Percentiles rank a stretch among this genome's conserved stretches.
phyloP scores from a whole-genome alignment of 345 rosid species.

The Hypericum androsaemum region DNA sequence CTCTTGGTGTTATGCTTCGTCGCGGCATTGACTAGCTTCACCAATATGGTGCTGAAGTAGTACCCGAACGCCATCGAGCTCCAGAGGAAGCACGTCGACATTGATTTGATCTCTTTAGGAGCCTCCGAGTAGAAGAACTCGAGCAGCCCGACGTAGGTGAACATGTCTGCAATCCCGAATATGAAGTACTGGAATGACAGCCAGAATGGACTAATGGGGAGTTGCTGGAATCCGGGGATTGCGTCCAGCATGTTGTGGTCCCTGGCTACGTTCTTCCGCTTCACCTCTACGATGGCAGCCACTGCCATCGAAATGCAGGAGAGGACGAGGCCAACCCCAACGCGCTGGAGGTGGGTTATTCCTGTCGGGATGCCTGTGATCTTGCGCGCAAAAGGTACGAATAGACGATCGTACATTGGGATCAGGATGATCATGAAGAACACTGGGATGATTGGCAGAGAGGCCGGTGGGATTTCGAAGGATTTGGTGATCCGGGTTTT shows the following conservation, averaged over 20 bases:
- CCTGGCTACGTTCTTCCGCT: constrained; percentile 38
- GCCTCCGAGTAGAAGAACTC: constrained; percentile 59
- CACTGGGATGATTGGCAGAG: constrained; percentile 42
- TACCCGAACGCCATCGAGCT: constrained; percentile 47
- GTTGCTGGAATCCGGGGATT: constrained; percentile 25
- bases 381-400: constrained; percentile 32
- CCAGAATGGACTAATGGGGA: constrained; percentile 48
- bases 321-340: constrained; percentile 44
- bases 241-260: constrained; percentile 42
- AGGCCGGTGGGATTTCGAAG: constrained; percentile 43
- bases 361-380: constrained; percentile 42
- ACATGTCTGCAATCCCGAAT: constrained; percentile 49
- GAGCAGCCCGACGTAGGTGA: constrained; percentile 41
- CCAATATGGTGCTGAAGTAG: constrained; percentile 36
- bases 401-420: constrained; percentile 35
- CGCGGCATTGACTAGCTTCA: constrained; percentile 32
- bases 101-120: constrained; percentile 31
- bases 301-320: constrained; percentile 36
- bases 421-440: constrained; percentile 27
- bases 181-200: constrained; percentile 46
- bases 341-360: constrained; percentile 48
- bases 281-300: constrained; percentile 39
- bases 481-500: constrained; percentile 27
- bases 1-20: constrained; percentile 21
- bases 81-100: constrained; percentile 49